These are phyloP conservation scores for Xylaria sp. DNA, from an alignment of 2,329 filamentous ascomycete genomes.

Conservation along the genomic window DNA sequence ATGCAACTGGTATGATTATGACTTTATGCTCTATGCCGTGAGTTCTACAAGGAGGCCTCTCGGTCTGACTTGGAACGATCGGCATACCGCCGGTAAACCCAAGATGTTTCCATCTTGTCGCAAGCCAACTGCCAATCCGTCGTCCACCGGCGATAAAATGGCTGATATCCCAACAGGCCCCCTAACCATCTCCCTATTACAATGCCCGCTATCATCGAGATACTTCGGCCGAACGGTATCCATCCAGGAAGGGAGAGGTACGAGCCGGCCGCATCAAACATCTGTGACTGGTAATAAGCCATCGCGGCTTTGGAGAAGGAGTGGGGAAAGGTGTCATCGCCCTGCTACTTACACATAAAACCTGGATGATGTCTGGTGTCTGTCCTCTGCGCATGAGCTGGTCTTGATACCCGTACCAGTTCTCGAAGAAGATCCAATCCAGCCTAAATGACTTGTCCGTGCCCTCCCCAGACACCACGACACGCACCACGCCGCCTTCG, in stretches of 20 bases:
- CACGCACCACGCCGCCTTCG: not conserved
- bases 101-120: conserved; percentile 38
- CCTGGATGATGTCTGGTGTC: conserved; percentile 26
- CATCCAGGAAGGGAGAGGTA: conserved; percentile 42
- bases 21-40: too few species aligned
- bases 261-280: conserved; percentile 44
- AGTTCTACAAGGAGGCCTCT: too few species aligned
- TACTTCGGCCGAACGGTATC: conserved; percentile 39
- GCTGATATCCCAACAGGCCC: conserved; percentile 42
- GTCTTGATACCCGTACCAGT: conserved; percentile 42
- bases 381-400: not conserved
- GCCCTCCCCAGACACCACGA: conserved; percentile 16
- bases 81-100: too few species aligned
- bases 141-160: conserved; percentile 41
- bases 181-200: conserved; percentile 44
- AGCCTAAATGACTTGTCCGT: conserved; percentile 1
- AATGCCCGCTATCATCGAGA: conserved; percentile 35
- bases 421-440: conserved; percentile 35
- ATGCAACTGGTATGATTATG: too few species aligned
- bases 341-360: conserved; percentile 34
- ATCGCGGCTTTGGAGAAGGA: too few species aligned
- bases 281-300: conserved; percentile 37
- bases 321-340: too few species aligned
- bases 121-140: conserved; percentile 43
- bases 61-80: conserved; percentile 1